Evolutionary conservation across 2,329 filamentous ascomycete genomes (phyloP).

Genomic region (Ambrosiella beaveri): DNA sequence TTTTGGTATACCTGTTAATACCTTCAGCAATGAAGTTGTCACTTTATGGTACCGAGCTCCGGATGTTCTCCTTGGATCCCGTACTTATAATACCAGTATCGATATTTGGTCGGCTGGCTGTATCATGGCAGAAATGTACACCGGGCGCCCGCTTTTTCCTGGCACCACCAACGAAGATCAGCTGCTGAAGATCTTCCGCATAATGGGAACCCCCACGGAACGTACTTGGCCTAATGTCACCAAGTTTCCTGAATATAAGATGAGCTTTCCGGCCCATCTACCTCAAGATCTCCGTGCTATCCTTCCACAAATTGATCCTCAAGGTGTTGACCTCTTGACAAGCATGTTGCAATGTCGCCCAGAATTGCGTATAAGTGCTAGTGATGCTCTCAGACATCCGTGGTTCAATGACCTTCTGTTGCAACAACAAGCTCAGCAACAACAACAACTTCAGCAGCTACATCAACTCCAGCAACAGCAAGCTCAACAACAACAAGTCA

Average conservation of each 20-base stretch:
- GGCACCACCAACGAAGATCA: constrained; percentile 98
- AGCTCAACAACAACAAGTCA: constrained; percentile 20
- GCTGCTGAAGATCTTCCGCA: constrained; percentile 86
- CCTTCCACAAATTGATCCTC: constrained; percentile 72
- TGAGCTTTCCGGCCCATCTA: constrained; percentile 82
- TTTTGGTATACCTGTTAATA: constrained; percentile 94
- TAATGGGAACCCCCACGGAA: constrained; percentile 96
- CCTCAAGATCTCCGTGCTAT: constrained; percentile 80
- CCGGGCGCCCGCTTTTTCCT: constrained; percentile 83
- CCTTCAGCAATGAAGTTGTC: constrained; percentile 94
- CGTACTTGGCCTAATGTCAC: constrained; percentile 90
- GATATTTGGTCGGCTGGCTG: constrained; percentile 98
- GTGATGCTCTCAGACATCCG: constrained; percentile 71
- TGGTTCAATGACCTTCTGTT: constrained; percentile 72
- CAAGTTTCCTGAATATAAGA: constrained; percentile 94
- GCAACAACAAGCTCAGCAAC: constrained; percentile 29
- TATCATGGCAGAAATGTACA: constrained; percentile 99
- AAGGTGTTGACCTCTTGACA: constrained; percentile 72
- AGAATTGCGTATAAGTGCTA: constrained; percentile 76
- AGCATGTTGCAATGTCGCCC: constrained; percentile 86
- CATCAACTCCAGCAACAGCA: constrained; percentile 21
- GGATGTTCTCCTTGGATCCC: constrained; percentile 79
- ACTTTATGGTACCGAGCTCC: constrained; percentile 96
- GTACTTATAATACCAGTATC: constrained; percentile 98
- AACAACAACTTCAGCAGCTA: constrained; percentile 13